These are phyloP conservation scores for Psilocybe subaeruginosa DNA, from an alignment of 768 basidiomycete genomes.

Conservation along the genomic window DNA sequence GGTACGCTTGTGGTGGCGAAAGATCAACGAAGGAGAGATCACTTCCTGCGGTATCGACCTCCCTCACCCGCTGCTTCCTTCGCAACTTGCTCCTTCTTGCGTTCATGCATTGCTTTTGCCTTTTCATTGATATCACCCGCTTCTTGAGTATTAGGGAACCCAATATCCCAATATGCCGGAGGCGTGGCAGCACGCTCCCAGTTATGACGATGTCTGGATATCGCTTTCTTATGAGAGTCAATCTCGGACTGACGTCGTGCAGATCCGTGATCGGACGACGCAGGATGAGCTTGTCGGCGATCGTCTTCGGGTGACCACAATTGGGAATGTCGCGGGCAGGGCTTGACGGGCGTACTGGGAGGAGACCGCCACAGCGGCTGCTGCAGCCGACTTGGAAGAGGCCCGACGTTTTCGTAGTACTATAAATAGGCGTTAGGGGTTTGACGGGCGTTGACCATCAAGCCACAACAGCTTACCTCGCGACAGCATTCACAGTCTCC, in stretches of 20 bases:
- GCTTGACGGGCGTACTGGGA: conserved; percentile 33
- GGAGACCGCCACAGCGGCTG: conserved; percentile 80
- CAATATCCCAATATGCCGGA: conserved; percentile 89
- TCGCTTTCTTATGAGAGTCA: conserved; percentile 64
- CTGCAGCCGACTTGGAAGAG: conserved; percentile 65
- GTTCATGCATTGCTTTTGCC: conserved; percentile 72
- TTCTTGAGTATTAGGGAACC: conserved; percentile 87
- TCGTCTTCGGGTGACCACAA: conserved; percentile 9
- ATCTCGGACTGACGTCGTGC: conserved; percentile 29
- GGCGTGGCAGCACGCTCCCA: conserved; percentile 79
- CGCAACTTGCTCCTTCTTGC: conserved; percentile 63
- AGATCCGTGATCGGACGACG: conserved; percentile 3
- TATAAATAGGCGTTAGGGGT: conserved; percentile 28
- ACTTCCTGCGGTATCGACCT: conserved; percentile 39
- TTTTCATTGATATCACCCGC: conserved; percentile 72
- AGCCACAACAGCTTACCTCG: conserved; percentile 46
- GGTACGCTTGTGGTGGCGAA: not conserved
- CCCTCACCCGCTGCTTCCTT: conserved; percentile 57
- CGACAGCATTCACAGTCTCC: conserved; percentile 84
- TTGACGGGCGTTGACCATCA: not conserved
- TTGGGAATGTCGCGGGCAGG: conserved; percentile 29
- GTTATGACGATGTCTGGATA: conserved; percentile 73
- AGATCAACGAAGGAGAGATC: not conserved
- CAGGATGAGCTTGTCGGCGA: conserved; percentile 1
- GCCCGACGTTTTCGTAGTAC: conserved; percentile 82